These are phyloP conservation scores for Pythium aquatile DNA, from an alignment of 352 stramenopile species.

Conservation along the genomic window DNA sequence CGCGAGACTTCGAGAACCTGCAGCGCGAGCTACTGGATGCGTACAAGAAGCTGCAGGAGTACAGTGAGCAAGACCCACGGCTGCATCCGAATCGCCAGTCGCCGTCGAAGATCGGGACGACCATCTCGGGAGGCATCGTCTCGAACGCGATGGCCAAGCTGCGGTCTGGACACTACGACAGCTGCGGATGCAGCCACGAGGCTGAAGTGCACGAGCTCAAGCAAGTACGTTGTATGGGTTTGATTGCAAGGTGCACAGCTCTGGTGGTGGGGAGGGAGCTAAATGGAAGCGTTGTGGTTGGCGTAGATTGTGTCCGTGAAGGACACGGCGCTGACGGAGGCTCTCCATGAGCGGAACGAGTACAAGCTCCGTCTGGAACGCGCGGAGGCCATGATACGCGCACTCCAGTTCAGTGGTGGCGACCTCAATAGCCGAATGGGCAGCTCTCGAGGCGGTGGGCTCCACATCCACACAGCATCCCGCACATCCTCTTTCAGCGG, in stretches of 20 bases:
- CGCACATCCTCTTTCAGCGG: conserved; percentile 21
- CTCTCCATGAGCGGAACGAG: conserved; percentile 55
- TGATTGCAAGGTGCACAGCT: background rate
- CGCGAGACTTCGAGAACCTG: conserved; percentile 52
- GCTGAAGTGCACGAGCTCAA: conserved; percentile 35
- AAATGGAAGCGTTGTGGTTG: background rate
- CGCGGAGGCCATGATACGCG: conserved; percentile 38
- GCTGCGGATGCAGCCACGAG: conserved; percentile 31
- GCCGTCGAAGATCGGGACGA: conserved; percentile 25
- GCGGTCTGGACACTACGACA: conserved; percentile 10
- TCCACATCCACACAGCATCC: conserved; percentile 24
- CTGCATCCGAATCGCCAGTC: conserved; percentile 13
- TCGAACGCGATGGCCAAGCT: conserved; percentile 32
- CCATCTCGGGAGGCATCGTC: conserved; percentile 23
- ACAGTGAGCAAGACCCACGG: conserved; percentile 26
- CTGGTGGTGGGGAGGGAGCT: background rate
- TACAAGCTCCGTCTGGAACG: conserved; percentile 49
- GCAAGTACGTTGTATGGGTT: conserved; percentile 19
- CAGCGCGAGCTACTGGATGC: conserved; percentile 49
- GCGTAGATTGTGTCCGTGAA: conserved; percentile 48
- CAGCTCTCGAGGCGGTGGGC: conserved; percentile 1
- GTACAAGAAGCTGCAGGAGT: conserved; percentile 58
- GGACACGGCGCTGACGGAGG: conserved; percentile 51
- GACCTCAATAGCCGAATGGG: conserved; percentile 21
- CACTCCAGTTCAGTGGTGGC: conserved; percentile 31